phyloP scores from a whole-genome alignment of 441 rosid species.

The Dalechampia spathulata region DNA sequence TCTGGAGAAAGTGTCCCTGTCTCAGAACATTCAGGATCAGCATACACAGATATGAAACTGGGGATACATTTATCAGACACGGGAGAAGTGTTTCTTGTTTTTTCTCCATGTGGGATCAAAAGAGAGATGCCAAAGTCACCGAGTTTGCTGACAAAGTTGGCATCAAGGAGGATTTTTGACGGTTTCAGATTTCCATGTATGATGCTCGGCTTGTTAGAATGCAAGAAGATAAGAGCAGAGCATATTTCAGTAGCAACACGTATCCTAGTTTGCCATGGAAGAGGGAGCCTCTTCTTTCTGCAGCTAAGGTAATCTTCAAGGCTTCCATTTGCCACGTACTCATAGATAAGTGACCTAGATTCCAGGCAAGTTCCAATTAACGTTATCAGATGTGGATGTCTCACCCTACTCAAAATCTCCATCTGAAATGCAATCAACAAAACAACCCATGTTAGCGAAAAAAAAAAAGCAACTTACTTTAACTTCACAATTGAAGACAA shows the following conservation, averaged over 20 bases:
- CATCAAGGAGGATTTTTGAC: conserved; percentile 72
- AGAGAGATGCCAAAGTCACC: conserved; percentile 52
- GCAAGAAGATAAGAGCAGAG: conserved; percentile 85
- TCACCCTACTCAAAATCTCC: conserved; percentile 64
- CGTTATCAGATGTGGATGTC: conserved; percentile 82
- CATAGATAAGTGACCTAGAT: conserved; percentile 67
- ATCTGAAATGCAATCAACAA: conserved; percentile 45
- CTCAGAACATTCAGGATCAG: conserved; percentile 51
- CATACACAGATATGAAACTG: conserved; percentile 19
- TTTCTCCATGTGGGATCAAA: conserved; percentile 32
- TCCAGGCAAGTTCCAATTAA: conserved; percentile 75
- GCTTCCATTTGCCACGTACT: conserved; percentile 64
- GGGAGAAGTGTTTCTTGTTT: background rate
- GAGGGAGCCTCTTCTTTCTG: conserved; percentile 41
- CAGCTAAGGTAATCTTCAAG: conserved; percentile 62
- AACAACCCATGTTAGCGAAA: background rate
- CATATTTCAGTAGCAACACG: conserved; percentile 69
- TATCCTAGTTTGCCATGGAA: conserved; percentile 60
- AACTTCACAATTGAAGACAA: background rate
- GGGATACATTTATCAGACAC: conserved; percentile 14
- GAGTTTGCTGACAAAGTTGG: conserved; percentile 58
- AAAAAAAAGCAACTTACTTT: background rate
- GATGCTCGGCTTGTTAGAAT: conserved; percentile 65
- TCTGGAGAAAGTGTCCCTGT: conserved; percentile 44
- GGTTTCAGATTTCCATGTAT: conserved; percentile 77